Conservation (phyloP, 2,329 filamentous ascomycete species). For the Fusarium sp. region DNA sequence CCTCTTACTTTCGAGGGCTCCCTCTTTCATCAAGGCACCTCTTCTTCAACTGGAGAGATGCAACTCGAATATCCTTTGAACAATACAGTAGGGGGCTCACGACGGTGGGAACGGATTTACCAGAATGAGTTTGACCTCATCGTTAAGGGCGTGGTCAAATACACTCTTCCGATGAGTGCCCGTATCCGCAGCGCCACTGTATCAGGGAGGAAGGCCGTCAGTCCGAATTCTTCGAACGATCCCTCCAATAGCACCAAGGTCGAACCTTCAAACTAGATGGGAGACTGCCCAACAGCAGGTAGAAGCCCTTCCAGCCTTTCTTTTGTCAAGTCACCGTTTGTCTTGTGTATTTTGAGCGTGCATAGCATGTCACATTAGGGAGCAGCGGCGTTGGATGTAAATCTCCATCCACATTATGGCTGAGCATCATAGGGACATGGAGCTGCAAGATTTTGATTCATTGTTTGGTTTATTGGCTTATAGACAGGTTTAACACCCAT, state of each 20-base stretch:
- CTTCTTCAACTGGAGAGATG: slow-evolving; percentile 83
- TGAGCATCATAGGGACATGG: slow-evolving; percentile 47
- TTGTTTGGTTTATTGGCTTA: slow-evolving; percentile 46
- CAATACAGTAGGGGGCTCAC: slow-evolving; percentile 84
- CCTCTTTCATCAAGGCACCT: slow-evolving; percentile 80
- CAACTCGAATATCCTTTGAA: slow-evolving; percentile 88
- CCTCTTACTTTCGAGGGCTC: slow-evolving; percentile 90
- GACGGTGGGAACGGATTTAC: slow-evolving; percentile 90
- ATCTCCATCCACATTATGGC: slow-evolving; percentile 49
- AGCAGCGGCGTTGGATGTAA: slow-evolving; percentile 52
- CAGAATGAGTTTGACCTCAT: slow-evolving; percentile 95
- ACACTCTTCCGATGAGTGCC: slow-evolving; percentile 74
- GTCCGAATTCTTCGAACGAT: slow-evolving; percentile 72
- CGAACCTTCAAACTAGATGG: slow-evolving; percentile 38
- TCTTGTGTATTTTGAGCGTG: slow-evolving; percentile 52
- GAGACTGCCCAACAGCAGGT: slow-evolving; percentile 21
- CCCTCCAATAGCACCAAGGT: slow-evolving; percentile 78
- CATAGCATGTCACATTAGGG: slow-evolving; percentile 52
- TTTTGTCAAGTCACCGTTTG: slow-evolving; percentile 42
- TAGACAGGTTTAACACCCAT: slow-evolving; percentile 41
- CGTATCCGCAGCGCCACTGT: slow-evolving; percentile 70
- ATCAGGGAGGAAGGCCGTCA: slow-evolving; percentile 69
- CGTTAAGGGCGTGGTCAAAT: slow-evolving; percentile 90
- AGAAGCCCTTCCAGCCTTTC: slow-evolving; percentile 41
- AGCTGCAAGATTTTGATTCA: slow-evolving; percentile 41